Conservation (phyloP, 176 grass and related monocot genomes). For the Eremochloa ophiuroides region DNA sequence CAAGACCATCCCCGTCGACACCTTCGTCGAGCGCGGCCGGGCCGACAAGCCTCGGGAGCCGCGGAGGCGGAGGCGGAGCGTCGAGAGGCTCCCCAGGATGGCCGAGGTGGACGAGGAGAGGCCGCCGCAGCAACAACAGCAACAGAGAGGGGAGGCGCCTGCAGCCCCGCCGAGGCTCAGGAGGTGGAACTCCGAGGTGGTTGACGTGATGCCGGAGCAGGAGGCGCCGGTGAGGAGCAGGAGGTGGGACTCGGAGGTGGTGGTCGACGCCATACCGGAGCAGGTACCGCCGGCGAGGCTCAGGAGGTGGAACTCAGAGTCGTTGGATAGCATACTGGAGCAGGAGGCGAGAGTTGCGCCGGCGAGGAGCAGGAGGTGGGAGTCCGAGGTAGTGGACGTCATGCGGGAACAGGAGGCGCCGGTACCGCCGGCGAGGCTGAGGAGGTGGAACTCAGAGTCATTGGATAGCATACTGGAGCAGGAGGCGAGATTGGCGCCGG, state of each 20-base stretch:
- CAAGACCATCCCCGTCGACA: conserved; percentile 64
- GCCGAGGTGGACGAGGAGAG: conserved; percentile 37
- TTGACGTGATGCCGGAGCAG: not conserved
- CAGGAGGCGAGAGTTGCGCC: not conserved
- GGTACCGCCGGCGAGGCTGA: not conserved
- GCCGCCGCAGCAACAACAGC: not conserved
- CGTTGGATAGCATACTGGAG: not conserved
- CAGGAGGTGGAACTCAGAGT: not conserved
- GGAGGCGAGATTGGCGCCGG: not conserved
- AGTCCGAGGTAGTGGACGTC: not conserved
- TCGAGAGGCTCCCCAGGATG: conserved; percentile 43
- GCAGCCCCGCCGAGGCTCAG: conserved; percentile 37
- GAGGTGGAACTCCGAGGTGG: conserved; percentile 38
- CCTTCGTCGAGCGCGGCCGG: conserved; percentile 39
- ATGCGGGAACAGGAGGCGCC: not conserved
- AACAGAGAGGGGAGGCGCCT: not conserved
- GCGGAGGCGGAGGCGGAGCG: conserved; percentile 35
- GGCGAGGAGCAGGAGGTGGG: conserved; percentile 10
- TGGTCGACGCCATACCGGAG: not conserved
- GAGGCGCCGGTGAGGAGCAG: conserved; percentile 24
- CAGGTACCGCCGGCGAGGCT: not conserved
- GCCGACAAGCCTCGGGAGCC: not conserved
- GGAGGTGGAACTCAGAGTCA: not conserved
- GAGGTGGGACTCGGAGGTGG: not conserved
- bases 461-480: not conserved